Evolutionary conservation across 306 rosid genomes (phyloP), one percentile per base, ranked within the genome.

Genomic region (Cucurbita pepo): DNA sequence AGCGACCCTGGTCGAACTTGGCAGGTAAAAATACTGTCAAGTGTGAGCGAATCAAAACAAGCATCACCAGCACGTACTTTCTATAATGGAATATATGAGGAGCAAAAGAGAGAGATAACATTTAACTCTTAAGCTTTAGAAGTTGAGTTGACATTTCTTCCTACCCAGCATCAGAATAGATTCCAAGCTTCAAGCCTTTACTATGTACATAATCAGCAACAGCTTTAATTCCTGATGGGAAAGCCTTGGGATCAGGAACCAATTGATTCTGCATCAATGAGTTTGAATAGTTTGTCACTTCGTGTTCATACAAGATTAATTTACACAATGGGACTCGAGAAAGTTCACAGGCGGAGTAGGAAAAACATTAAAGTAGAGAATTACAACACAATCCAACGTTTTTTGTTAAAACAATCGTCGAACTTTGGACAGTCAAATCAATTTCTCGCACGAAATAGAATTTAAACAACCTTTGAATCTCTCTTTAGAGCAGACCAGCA

Each of bases 101-200:
- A 40, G 54, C 6, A 5, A n/a, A 36, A 41, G 51, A 44, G 0
- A 36, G 44, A 18, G 30, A 21, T 58, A 19, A 18, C 34, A 66
- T 51, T 58, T 65, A 72, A 58, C 10, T 50, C 56, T 66, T 25
- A 76, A 81, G 65, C 61, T 78, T 64, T 43, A 71, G 77, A 81
- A 25, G 56, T 52, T 41, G 37, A 64, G 54, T 77, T 63, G 76
- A 77, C 75, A 67, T 73, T 37, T 77, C 76, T 79, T 69, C 87
- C 76, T 86, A 94, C 99, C 99, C 99, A 19, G 99, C 99, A 86
- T 87, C 95, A 69, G 99, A 91, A 85, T 94, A 94, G 55, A 90
- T 89, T 73, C 99, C 99, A 80, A 94, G 86, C 86, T 89, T 91
- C 71, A 91, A 94, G 80, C 95, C 99, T 83, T 84, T 89, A 41